Evolutionary conservation across 225 moss, liverwort and hornwort genomes (phyloP).

Genomic region (Anthoceros angustus): DNA sequence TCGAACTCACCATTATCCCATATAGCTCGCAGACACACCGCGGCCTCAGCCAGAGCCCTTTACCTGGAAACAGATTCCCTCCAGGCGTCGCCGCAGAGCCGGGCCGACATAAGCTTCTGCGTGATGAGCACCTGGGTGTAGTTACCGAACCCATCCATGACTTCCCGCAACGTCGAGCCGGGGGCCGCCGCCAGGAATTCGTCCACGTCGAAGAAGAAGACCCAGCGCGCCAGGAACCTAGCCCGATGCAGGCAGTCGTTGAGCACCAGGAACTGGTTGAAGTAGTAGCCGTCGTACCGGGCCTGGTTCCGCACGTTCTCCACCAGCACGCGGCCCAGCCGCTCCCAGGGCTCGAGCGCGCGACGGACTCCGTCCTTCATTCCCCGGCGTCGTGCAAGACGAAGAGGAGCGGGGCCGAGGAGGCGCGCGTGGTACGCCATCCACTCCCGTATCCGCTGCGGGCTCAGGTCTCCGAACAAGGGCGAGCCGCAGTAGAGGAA

Average conservation of each 20-base stretch:
- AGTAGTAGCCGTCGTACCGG: constrained; percentile 52
- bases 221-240: constrained; percentile 40
- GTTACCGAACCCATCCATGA: neutral
- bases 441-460: constrained; percentile 66
- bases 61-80: neutral
- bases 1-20: neutral
- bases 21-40: neutral
- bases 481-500: constrained; percentile 75
- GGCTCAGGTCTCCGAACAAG: constrained; percentile 53
- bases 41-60: neutral
- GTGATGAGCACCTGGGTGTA: neutral
- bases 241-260: constrained; percentile 77
- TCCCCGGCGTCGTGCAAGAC: constrained; percentile 67
- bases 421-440: constrained; percentile 50
- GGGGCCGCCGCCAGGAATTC: constrained; percentile 27
- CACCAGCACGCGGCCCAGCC: constrained; percentile 45
- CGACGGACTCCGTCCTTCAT: neutral
- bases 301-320: constrained; percentile 50
- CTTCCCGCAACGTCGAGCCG: neutral
- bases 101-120: neutral
- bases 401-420: constrained; percentile 62
- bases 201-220: constrained; percentile 83
- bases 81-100: neutral
- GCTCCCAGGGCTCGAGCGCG: constrained; percentile 53
- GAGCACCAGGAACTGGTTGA: constrained; percentile 74